phyloP scores from a whole-genome alignment of 139 green algal species.

The Diplosphaera chodatii region DNA sequence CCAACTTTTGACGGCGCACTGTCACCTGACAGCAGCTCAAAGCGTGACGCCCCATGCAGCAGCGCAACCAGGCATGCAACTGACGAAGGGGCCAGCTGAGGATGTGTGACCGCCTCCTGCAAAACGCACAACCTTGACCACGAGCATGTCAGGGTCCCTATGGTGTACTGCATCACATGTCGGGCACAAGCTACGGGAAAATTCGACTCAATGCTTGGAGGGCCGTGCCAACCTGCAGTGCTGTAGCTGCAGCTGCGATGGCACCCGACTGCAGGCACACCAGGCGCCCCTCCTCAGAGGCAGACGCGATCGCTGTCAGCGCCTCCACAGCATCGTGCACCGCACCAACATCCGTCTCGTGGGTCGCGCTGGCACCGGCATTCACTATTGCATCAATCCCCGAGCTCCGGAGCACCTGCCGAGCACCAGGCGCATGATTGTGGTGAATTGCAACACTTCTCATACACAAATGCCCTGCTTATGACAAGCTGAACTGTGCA shows the following conservation, averaged over 20 bases:
- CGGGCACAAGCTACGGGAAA: too few relatives aligned
- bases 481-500: too few relatives aligned
- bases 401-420: neutral
- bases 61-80: neutral
- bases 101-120: neutral
- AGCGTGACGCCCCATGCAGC: neutral
- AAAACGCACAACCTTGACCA: too few relatives aligned
- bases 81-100: neutral
- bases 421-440: conserved; percentile 8
- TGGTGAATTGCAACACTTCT: too few relatives aligned
- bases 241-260: conserved; percentile 15
- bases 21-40: neutral
- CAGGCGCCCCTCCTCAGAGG: conserved; percentile 1
- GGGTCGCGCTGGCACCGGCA: too few relatives aligned
- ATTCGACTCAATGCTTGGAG: neutral
- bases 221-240: conserved; percentile 26
- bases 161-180: conserved; percentile 4
- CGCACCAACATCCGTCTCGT: conserved; percentile 13
- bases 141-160: too few relatives aligned
- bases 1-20: too few relatives aligned
- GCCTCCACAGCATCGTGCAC: conserved; percentile 54
- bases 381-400: neutral
- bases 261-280: conserved; percentile 17
- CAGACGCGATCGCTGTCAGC: conserved; percentile 12
- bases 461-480: too few relatives aligned